Evolutionary conservation across 139 green algal genomes (phyloP).

Genomic region (Diplosphaera chodatii): DNA sequence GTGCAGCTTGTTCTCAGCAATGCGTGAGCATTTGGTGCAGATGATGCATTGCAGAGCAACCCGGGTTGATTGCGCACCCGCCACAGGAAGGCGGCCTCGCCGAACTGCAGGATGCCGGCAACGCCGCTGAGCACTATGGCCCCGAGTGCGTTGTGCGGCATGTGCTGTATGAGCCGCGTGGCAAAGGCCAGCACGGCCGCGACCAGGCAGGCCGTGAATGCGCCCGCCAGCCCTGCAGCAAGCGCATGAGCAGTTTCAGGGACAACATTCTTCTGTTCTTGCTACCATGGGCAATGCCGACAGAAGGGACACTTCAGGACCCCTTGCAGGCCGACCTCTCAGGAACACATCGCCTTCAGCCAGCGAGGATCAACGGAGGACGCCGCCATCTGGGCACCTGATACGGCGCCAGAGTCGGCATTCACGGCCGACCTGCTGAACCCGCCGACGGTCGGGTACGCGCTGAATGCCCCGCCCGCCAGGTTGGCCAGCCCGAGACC

Average conservation of each 20-base stretch:
- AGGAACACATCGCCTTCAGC: too few relatives aligned
- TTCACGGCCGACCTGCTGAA: slow-evolving; percentile 69
- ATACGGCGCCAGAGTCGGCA: slow-evolving; percentile 46
- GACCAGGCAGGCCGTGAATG: slow-evolving; percentile 33
- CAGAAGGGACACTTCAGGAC: too few relatives aligned
- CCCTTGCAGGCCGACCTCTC: too few relatives aligned
- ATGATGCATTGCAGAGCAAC: too few relatives aligned
- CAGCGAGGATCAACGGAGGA: too few relatives aligned
- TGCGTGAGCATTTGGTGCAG: too few relatives aligned
- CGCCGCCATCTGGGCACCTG: too few relatives aligned
- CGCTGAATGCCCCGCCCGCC: slow-evolving; percentile 53
- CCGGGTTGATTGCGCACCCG: too few relatives aligned
- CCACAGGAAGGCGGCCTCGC: slow-evolving; percentile 38
- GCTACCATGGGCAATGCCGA: too few relatives aligned
- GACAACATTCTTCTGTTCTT: too few relatives aligned
- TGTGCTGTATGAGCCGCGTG: slow-evolving; percentile 41
- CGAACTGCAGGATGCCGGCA: slow-evolving; percentile 47
- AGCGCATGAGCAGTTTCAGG: background rate
- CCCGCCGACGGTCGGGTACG: slow-evolving; percentile 60
- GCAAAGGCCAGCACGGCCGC: slow-evolving; percentile 54
- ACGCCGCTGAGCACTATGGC: slow-evolving; percentile 56
- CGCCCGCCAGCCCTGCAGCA: slow-evolving; percentile 9
- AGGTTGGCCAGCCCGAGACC: slow-evolving; percentile 71
- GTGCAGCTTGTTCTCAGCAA: too few relatives aligned
- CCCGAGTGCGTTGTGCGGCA: slow-evolving; percentile 58